Conservation (phyloP, 2,329 filamentous ascomycete species). For the Monilinia vaccinii-corymbosi region DNA sequence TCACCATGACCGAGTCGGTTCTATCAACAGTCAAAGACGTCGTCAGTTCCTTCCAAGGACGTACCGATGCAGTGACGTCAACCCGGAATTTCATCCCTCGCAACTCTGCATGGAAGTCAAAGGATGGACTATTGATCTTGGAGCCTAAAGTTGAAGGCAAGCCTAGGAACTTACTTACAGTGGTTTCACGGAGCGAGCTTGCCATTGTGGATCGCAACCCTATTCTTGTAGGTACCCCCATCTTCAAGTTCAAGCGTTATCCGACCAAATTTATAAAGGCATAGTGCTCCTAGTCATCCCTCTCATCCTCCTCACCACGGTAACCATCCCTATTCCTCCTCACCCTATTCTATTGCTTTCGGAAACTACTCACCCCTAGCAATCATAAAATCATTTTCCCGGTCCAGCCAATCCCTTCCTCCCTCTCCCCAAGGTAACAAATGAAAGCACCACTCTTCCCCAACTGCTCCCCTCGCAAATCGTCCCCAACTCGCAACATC, state of each 20-base stretch:
- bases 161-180: background rate
- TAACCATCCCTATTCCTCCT: background rate
- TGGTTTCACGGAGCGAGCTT: conserved; percentile 18
- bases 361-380: background rate
- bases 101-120: conserved; percentile 14
- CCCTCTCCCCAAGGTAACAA: background rate
- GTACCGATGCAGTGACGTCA: conserved; percentile 27
- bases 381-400: background rate
- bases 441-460: conserved; percentile 10
- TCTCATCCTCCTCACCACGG: conserved; percentile 4
- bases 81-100: conserved; percentile 22
- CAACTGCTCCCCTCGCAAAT: conserved; percentile 35
- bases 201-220: conserved; percentile 11
- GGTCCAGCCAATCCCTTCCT: background rate
- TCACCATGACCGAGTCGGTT: conserved; percentile 17
- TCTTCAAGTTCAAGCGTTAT: fast-evolving
- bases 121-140: conserved; percentile 1
- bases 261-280: background rate
- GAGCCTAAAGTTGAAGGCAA: background rate
- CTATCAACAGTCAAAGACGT: conserved; percentile 32
- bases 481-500: conserved; percentile 39
- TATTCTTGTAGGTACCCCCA: conserved; percentile 2
- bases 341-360: background rate
- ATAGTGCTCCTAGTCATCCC: background rate
- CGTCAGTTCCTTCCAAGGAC: conserved; percentile 30